Conservation (phyloP, 1,284 basidiomycete species). For the Malassezia japonica region DNA sequence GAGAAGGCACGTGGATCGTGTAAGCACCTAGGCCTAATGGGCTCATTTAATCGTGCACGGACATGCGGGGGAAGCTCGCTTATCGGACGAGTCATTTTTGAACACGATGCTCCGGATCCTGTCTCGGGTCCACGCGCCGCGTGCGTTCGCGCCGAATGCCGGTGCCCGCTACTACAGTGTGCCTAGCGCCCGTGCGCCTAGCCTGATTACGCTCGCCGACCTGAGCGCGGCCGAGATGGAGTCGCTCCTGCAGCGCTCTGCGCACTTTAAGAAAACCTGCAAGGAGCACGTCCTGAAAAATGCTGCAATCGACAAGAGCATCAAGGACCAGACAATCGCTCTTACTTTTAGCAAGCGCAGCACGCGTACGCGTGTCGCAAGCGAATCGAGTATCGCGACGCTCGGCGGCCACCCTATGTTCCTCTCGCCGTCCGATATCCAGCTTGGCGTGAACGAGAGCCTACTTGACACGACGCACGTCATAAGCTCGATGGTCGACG, state of each 20-base stretch:
- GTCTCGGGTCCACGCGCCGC: too few relatives aligned
- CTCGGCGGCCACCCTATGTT: slow-evolving; percentile 72
- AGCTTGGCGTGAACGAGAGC: slow-evolving; percentile 89
- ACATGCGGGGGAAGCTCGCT: too few relatives aligned
- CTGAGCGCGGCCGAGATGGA: slow-evolving; percentile 63
- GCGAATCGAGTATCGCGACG: slow-evolving; percentile 58
- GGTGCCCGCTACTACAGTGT: too few relatives aligned
- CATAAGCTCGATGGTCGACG: slow-evolving; percentile 89
- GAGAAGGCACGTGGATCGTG: not conserved
- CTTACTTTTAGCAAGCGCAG: slow-evolving; percentile 85
- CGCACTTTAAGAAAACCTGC: slow-evolving; percentile 55
- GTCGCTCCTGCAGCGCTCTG: slow-evolving; percentile 58
- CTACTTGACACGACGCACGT: slow-evolving; percentile 68
- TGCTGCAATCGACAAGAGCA: slow-evolving; percentile 51
- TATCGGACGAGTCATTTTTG: too few relatives aligned
- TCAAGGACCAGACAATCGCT: slow-evolving; percentile 73
- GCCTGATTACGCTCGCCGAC: slow-evolving; percentile 71
- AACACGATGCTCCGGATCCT: too few relatives aligned
- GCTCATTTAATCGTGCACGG: too few relatives aligned
- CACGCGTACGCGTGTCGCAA: slow-evolving; percentile 80
- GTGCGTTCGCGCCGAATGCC: too few relatives aligned
- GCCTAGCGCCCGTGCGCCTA: too few relatives aligned
- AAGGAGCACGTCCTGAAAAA: slow-evolving; percentile 21
- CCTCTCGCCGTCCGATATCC: slow-evolving; percentile 81
- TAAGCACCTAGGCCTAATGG: too few relatives aligned